Evolutionary conservation across 2,329 filamentous ascomycete genomes (phyloP), one percentile per base, ranked within the genome.

Genomic region (Colletotrichum limetticola): DNA sequence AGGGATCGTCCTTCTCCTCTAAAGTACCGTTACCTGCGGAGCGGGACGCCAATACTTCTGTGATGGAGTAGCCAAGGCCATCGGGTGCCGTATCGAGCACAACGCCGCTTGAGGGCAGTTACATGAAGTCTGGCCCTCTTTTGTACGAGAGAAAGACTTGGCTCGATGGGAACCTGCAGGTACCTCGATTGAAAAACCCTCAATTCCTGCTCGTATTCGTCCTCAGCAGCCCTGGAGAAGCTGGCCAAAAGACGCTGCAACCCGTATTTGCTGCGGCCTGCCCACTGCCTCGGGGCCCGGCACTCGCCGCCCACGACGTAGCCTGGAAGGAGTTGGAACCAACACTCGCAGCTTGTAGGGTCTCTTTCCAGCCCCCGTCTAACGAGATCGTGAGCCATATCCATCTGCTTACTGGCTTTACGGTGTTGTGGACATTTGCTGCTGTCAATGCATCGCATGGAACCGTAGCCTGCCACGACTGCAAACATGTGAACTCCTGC

Each of bases 81-180:
- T 35, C 26, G 26, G 26, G 55, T 46, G 59, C 35, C 26, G 70
- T 70, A 70, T 65, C 66, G 60, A 67, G 26, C 30, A 61, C 60
- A 61, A 35, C 9, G 55, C 24, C 35, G 30, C 22, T 46, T 24
- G 42, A 59, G 46, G 55, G 24, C 66, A 55, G 60, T 8, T 65
- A 57, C 66, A 22, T 62, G 30, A 16, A 16, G 24, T 52, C 46
- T 35, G 37, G 59, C n/a, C 11, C 28, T 52, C 42, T 62, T 49
- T 53, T 62, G 68, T 62, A 63, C 68, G 57, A 68, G 42, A 64
- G 59, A 28, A 35, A 16, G 57, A 56, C 66, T 69, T 61, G 70
- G 66, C 66, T 55, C 5, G 26, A 55, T 70, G 66, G 70, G 60
- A 65, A 70, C 60, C 55, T 72, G 66, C 66, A 72, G 70, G 66